A percentile compares a stretch with the other conserved stretches of the same genome.
phyloP scores from a whole-genome alignment of 192 early-diverging fungal genomes.

The Gonapodya prolifera region DNA sequence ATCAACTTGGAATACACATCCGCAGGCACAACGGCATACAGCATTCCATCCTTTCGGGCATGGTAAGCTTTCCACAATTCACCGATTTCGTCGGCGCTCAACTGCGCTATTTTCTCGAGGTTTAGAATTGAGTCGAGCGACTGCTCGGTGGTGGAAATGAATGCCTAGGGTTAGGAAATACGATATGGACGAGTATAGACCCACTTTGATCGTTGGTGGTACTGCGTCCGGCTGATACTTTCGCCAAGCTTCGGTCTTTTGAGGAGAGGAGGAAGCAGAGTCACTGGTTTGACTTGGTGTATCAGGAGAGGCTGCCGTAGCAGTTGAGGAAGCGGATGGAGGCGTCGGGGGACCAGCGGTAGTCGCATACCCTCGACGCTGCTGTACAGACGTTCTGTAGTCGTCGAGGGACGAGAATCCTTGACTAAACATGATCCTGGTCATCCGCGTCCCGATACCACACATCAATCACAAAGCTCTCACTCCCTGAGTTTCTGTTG shows the following conservation, averaged over 20 bases:
- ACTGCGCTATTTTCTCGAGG: neutral
- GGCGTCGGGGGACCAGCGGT: neutral
- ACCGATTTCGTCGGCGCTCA: neutral
- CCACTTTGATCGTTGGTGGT: neutral
- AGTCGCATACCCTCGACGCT: neutral
- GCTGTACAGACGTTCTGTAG: neutral
- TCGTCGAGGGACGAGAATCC: neutral
- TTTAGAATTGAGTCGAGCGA: neutral
- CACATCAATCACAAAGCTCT: no score
- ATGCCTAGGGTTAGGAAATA: neutral
- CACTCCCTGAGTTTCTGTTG: neutral
- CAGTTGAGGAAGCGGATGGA: neutral
- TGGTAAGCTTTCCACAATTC: constrained; percentile 1
- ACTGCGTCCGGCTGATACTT: neutral
- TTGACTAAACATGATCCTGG: neutral
- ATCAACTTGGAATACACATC: neutral
- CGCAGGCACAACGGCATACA: neutral
- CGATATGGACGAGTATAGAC: neutral
- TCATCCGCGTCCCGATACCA: no score
- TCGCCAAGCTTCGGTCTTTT: neutral
- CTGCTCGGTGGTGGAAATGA: no score
- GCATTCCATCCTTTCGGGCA: neutral
- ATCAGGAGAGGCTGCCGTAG: neutral
- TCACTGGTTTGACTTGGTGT: neutral
- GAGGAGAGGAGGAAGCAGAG: neutral